Percentiles rank a stretch among this genome's conserved stretches.
Evolutionary conservation across 805 yeast species (phyloP).

Genomic region (Yamadazyma philogaea): DNA sequence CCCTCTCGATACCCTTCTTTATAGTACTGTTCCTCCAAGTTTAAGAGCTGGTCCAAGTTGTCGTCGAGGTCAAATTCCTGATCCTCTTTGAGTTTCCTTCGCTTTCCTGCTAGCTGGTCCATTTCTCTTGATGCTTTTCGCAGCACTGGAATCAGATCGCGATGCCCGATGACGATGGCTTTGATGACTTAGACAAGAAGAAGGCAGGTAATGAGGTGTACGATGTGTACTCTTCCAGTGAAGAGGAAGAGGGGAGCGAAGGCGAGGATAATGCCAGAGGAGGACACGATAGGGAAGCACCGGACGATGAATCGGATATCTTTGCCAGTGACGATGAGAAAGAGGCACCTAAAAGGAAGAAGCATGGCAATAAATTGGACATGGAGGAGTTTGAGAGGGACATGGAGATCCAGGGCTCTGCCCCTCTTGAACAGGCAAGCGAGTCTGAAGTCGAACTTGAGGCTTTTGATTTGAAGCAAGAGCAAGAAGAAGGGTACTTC

Average conservation of each 20-base stretch:
- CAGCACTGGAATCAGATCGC: background rate
- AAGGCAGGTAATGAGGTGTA: constrained; percentile 12
- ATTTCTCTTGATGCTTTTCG: background rate
- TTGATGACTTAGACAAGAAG: constrained; percentile 4
- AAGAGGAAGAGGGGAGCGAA: background rate
- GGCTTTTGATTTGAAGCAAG: constrained; percentile 58
- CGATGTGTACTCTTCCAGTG: constrained; percentile 3
- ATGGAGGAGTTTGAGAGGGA: constrained; percentile 26
- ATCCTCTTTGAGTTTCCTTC: constrained; percentile 6
- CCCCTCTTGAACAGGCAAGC: constrained; percentile 20
- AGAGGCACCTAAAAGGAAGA: constrained; percentile 3
- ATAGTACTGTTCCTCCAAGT: constrained; percentile 61
- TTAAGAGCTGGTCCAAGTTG: constrained; percentile 50
- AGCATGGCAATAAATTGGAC: constrained; percentile 14
- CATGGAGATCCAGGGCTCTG: constrained; percentile 18
- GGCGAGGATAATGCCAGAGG: background rate
- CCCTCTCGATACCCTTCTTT: constrained; percentile 74
- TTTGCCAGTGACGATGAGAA: constrained; percentile 31
- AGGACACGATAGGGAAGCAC: background rate
- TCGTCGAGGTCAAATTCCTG: constrained; percentile 11
- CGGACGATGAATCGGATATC: constrained; percentile 45
- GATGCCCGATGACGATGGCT: constrained; percentile 3
- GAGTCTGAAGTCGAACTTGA: constrained; percentile 42
- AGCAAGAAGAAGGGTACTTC: constrained; percentile 55
- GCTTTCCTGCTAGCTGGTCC: background rate